A percentile compares a stretch with the other conserved stretches of the same genome.
These are phyloP conservation scores for Aureobasidium pullulans DNA, from an alignment of 2,329 filamentous ascomycete species.

Conservation along the genomic window DNA sequence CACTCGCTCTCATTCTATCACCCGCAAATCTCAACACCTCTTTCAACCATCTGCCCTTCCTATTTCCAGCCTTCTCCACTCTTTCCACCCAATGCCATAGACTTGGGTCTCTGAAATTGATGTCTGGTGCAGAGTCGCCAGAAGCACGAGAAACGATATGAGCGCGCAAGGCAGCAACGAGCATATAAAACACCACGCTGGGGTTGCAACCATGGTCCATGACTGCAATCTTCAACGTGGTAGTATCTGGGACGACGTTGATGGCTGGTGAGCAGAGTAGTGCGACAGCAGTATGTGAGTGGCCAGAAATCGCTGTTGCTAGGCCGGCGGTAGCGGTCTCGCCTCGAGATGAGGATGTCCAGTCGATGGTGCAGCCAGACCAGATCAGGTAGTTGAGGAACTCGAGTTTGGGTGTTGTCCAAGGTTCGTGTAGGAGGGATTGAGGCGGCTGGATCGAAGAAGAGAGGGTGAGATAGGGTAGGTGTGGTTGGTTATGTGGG, in stretches of 20 bases:
- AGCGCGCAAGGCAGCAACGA: constrained; percentile 14
- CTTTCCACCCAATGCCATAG: constrained; percentile 30
- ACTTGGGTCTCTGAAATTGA: constrained; percentile 27
- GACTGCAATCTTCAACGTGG: constrained; percentile 25
- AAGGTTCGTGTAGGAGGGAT: constrained; percentile 20
- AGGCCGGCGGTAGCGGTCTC: constrained; percentile 26
- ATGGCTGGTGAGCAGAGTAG: constrained; percentile 19
- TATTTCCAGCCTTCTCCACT: constrained; percentile 19
- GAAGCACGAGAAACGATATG: constrained; percentile 9
- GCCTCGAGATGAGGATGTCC: constrained; percentile 13
- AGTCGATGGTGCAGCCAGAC: constrained; percentile 13
- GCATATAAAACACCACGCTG: constrained; percentile 21
- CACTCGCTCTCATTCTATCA: not conserved
- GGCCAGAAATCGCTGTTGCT: constrained; percentile 21
- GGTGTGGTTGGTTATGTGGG: constrained; percentile 17
- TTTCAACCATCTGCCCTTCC: constrained; percentile 25
- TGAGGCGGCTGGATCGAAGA: constrained; percentile 10
- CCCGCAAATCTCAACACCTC: constrained; percentile 19
- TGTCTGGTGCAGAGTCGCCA: not conserved
- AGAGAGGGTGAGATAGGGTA: constrained; percentile 17
- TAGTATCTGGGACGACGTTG: constrained; percentile 20
- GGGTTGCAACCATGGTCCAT: constrained; percentile 26
- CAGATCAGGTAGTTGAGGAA: constrained; percentile 18
- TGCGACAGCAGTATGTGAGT: constrained; percentile 18
- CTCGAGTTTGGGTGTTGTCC: constrained; percentile 19